These are phyloP conservation scores for Pichia heedii DNA, from an alignment of 805 yeast genomes.

Conservation along the genomic window DNA sequence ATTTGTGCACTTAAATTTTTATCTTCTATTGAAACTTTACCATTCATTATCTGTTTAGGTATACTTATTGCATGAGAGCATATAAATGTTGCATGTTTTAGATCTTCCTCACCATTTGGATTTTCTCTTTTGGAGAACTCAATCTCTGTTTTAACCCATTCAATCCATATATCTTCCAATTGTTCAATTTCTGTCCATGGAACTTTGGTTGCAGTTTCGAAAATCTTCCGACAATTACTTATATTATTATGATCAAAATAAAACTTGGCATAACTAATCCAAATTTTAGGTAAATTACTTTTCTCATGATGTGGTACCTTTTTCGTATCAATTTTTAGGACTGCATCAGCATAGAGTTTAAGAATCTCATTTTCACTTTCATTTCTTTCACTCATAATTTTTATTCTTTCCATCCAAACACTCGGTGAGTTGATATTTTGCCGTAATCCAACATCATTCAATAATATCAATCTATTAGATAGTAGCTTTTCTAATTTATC, in stretches of 20 bases:
- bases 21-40: conserved; percentile 29
- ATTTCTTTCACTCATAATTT: conserved; percentile 29
- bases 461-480: conserved; percentile 43
- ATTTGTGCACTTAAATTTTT: conserved; percentile 42
- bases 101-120: conserved; percentile 30
- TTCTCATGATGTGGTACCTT: conserved; percentile 32
- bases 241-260: conserved; percentile 50
- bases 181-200: conserved; percentile 58
- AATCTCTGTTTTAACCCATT: conserved; percentile 66
- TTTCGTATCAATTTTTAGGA: conserved; percentile 55
- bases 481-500: conserved; percentile 45
- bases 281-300: conserved; percentile 40
- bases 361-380: conserved; percentile 35
- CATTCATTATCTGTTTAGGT: conserved; percentile 14
- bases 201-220: conserved; percentile 58
- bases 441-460: conserved; percentile 60
- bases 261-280: conserved; percentile 61
- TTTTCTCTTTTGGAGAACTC: background rate
- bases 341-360: conserved; percentile 54
- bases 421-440: conserved; percentile 53
- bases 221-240: conserved; percentile 52
- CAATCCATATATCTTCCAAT: conserved; percentile 57
- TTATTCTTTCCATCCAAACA: conserved; percentile 61
- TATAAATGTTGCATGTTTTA: conserved; percentile 30
- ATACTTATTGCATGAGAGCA: conserved; percentile 27